Evolutionary conservation across 2,329 filamentous ascomycete species (phyloP), one percentile per base, ranked within the genome.

Genomic region (Emmonsiellopsis sp.): DNA sequence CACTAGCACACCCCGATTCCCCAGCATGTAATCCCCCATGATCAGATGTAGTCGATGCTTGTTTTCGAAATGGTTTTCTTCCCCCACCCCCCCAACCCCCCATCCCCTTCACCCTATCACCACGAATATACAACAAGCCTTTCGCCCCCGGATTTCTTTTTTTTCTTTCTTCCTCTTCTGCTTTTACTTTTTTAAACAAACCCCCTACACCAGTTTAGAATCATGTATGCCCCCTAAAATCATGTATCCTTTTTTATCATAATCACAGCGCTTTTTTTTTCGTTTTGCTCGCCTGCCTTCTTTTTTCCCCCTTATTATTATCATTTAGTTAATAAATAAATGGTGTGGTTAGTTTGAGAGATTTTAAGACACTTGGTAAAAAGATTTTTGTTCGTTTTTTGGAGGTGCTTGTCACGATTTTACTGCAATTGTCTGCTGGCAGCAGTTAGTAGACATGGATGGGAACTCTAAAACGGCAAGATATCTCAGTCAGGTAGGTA

Each of bases 151-250:
- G 9, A 35, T 51, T 45, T 54, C 53, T 46, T 52, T 44, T 30
- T 49, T 51, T 41, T 53, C 54, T 57, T 50, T 60, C 63, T 63
- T 49, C n/a, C n/a, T 41, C 57, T 57, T 54, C 48, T 58, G 13
- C 50, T 56, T 53, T 49, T 51, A 40, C 30, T 31, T 16, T 34
- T 34, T 34, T 15, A 35, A n/a, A 16, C n/a, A 47, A 34, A 64
- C 67, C 62, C 66, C 62, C 67, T 54, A 55, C 58, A 50, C 54
- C 20, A 26, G 20, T 26, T 26, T 53, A 64, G 61, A 60, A 58
- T 68, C 66, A 67, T 68, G 66, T 68, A 68, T 68, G 65, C 67
- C 63, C 65, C 59, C 20, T 26, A 65, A 62, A 70, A 61, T 71
- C 68, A 72, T 73, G 70, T 73, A 73, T 62, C 58, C 63, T 61